Evolutionary conservation across 768 basidiomycete genomes (phyloP), one percentile per base, ranked within the genome.

Genomic region (Pisolithus tinctorius): DNA sequence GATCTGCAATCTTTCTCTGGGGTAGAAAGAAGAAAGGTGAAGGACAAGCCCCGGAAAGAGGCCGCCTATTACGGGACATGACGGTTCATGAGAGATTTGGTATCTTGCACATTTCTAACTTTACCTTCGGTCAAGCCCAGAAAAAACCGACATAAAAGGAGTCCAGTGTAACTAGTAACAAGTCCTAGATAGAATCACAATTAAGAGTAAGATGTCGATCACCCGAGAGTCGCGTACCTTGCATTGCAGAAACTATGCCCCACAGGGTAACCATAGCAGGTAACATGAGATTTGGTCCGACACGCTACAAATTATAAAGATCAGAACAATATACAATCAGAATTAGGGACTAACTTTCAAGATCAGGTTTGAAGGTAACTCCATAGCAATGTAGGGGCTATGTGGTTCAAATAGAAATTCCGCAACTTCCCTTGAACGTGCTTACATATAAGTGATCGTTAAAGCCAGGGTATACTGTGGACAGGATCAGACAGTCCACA

Each of bases 181-280:
- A 20, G 20, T 20, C 20, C 20, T 20, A 20, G 20, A 20, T 20
- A 20, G 20, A 20, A 20, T 20, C 20, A 20, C 20, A 20, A 20
- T 20, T 20, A 20, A 20, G 20, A 20, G 20, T 1, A 20, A 20
- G 20, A 20, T 20, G 20, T 20, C 20, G 20, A 20, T 20, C 20
- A 20, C 20, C 20, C 20, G 20, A 20, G 20, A 20, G 17, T 44
- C 8, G 55, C 57, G 23, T 47, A 75, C 82, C 83, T 74, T 86
- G 84, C 42, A 80, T 67, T 7, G 81, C 73, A 10, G 77, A 74
- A 11, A 82, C 74, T n/a, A 85, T 20, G 20, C 20, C 20, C 20
- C 20, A 20, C 20, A 20, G 20, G 20, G 20, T 20, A 20, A 20
- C 20, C 20, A 20, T 20, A 20, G 20, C 20, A 20, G 20, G 20